Conservation (phyloP, 139 green algal genomes). For the Volvox africanus region DNA sequence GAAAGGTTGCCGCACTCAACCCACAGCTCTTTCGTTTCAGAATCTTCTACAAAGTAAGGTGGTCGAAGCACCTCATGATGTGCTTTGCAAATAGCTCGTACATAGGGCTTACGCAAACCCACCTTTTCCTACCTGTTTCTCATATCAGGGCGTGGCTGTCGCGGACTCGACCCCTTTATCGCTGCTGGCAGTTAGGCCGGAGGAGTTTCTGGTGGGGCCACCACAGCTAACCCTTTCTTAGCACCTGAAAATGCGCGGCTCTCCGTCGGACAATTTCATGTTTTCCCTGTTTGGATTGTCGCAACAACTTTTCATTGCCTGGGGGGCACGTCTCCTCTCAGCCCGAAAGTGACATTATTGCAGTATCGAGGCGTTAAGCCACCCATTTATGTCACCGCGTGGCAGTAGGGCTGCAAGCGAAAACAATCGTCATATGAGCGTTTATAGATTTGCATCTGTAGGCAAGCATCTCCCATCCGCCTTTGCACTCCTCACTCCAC, state of each 20-base stretch:
- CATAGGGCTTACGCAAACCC: not conserved
- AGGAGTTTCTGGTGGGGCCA: conserved; percentile 43
- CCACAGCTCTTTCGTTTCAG: not conserved
- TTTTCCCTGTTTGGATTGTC: not conserved
- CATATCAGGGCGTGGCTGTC: conserved; percentile 23
- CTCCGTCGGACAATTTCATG: not conserved
- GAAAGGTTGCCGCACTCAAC: not conserved
- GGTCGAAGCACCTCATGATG: not conserved
- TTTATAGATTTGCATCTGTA: not conserved
- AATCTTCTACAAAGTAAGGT: conserved; percentile 13
- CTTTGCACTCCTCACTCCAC: not conserved
- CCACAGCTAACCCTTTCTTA: not conserved
- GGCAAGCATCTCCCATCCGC: not conserved
- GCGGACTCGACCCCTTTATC: conserved; percentile 9
- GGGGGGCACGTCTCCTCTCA: no score
- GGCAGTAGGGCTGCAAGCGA: not conserved
- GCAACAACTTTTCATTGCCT: not conserved
- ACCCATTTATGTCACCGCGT: not conserved
- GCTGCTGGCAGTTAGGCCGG: conserved; percentile 2
- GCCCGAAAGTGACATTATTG: no score
- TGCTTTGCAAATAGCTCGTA: not conserved
- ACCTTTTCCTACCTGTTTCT: not conserved
- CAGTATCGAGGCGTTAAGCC: no score
- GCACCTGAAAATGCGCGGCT: not conserved
- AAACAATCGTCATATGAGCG: not conserved